Base-by-base conservation (phyloP, 805 yeast species). In the Metschnikowia picachoensis region DNA sequence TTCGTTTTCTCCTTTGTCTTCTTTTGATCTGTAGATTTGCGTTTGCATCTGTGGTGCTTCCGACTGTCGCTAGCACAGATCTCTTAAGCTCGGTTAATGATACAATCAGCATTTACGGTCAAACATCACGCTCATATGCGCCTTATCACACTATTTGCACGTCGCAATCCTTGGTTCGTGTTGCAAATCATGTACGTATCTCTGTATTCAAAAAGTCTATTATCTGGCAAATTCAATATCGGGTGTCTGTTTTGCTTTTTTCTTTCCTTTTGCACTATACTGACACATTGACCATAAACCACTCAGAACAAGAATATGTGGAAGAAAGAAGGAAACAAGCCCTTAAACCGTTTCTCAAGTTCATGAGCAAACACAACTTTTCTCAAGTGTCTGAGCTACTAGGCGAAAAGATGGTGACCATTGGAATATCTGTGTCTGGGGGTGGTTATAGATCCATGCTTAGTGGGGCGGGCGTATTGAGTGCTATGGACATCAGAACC, bases 361-460 rank as follows among this genome's bases (percentile, higher is more conserved):
- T 68, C 33, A 54, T 77, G 15, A 39, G 44, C 5, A 52, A 64
- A 14, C 36, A 36, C 10, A 35, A 31, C 13, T 32, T 46, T 30
- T 36, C n/a, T 10, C 17, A 37, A 11, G 28, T 30, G 13, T 27
- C 37, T 14, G 38, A 39, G 2, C 27, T 43, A 9, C 10, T 46
- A 15, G 16, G 30, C 10, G 37, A 27, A 12, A 41, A 41, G 4
- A n/a, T 64, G 1, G 52, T 57, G 10, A 60, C 45, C 13, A 65
- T 76, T 8, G 76, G 74, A 5, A 50, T 77, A 2, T 70, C 77
- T 2, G 46, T 76, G 4, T 72, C 78, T 12, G 82, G 82, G 1
- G 81, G 80, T 4, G 79, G 80, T 2, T 76, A 78, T 59, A 64
- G 87, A 43, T 76, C 87, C 8, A 79, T 82, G 83, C 56, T 82